A percentile compares a stretch with the other conserved stretches of the same genome.
Evolutionary conservation across 352 stramenopile species (phyloP).

Genomic region (Phytophthora ramorum): DNA sequence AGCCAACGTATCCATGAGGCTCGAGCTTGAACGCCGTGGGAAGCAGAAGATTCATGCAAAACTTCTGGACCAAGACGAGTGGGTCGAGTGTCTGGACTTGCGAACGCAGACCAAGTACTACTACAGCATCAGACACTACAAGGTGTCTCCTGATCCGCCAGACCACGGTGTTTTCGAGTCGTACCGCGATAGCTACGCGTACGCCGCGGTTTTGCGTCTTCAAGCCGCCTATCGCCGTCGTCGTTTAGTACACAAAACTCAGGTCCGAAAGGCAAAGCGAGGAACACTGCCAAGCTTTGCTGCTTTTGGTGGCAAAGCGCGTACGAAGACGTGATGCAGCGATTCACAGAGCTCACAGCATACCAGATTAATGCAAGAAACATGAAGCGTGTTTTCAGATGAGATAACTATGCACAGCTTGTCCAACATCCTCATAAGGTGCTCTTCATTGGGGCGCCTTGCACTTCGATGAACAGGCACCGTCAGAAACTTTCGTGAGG

Average conservation of each 20-base stretch:
- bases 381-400: not conserved
- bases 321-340: constrained; percentile 9
- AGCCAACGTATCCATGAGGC: constrained; percentile 43
- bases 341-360: not conserved
- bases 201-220: constrained; percentile 57
- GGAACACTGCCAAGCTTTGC: constrained; percentile 62
- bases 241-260: constrained; percentile 51
- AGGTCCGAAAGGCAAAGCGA: constrained; percentile 57
- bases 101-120: constrained; percentile 59
- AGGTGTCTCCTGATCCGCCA: constrained; percentile 44
- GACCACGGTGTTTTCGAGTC: constrained; percentile 56
- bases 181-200: constrained; percentile 59
- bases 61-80: constrained; percentile 68
- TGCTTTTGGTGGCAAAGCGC: constrained; percentile 27
- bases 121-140: constrained; percentile 70
- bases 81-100: constrained; percentile 66
- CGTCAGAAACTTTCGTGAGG: constrained; percentile 20
- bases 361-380: not conserved
- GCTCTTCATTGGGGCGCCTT: not conserved
- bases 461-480: constrained; percentile 14
- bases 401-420: constrained; percentile 13
- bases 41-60: constrained; percentile 47
- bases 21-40: constrained; percentile 63
- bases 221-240: constrained; percentile 67
- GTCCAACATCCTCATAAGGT: not conserved